phyloP scores from a whole-genome alignment of 2,329 filamentous ascomycete genomes.

The Beauveria rudraprayagi region DNA sequence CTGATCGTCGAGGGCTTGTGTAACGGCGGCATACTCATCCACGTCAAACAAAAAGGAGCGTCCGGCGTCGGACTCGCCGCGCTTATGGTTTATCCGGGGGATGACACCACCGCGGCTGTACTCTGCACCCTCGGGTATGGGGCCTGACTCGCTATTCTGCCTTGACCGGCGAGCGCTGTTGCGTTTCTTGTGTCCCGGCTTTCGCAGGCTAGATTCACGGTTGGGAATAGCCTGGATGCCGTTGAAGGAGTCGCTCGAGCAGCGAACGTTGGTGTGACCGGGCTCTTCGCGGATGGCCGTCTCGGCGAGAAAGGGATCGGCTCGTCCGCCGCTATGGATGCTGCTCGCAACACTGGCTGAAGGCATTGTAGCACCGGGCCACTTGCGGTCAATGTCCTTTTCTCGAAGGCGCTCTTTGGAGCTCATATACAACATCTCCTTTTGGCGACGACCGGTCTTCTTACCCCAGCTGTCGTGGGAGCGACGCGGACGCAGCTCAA shows the following conservation, averaged over 20 bases:
- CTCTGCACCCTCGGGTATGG: constrained; percentile 37
- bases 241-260: constrained; percentile 16
- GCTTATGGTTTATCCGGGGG: constrained; percentile 5
- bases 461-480: constrained; percentile 57
- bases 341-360: constrained; percentile 31
- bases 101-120: constrained; percentile 7
- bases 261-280: constrained; percentile 19
- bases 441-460: constrained; percentile 44
- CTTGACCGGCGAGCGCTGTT: constrained; percentile 43
- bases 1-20: constrained; percentile 22
- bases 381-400: constrained; percentile 54
- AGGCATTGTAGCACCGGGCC: constrained; percentile 22
- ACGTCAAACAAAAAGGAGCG: constrained; percentile 12
- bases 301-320: constrained; percentile 44
- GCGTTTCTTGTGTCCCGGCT: constrained; percentile 45
- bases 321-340: constrained; percentile 28
- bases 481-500: constrained; percentile 43
- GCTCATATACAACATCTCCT: constrained; percentile 64
- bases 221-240: constrained; percentile 52
- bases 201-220: constrained; percentile 61
- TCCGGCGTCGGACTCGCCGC: constrained; percentile 10
- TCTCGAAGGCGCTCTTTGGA: constrained; percentile 60
- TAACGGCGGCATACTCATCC: constrained; percentile 13
- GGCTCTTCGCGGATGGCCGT: constrained; percentile 50
- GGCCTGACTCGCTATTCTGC: constrained; percentile 35